Conservation (phyloP, 2,329 filamentous ascomycete genomes). For the Pseudocercospora fuligena region DNA sequence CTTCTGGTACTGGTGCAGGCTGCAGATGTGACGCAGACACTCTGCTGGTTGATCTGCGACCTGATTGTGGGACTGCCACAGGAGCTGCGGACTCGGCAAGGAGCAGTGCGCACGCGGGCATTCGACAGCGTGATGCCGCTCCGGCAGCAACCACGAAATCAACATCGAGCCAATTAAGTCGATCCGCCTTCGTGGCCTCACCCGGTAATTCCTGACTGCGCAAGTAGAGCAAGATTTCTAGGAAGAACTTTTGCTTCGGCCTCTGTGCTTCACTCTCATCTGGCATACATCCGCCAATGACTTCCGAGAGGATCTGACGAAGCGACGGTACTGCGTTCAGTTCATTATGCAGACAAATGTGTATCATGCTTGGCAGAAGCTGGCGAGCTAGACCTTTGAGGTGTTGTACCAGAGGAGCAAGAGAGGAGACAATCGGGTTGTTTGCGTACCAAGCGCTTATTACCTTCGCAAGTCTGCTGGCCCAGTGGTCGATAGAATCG, state of each 20-base stretch:
- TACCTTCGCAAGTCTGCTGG: constrained; percentile 31
- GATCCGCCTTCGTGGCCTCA: constrained; percentile 78
- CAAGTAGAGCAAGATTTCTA: constrained; percentile 86
- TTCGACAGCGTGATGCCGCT: constrained; percentile 76
- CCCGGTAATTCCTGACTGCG: constrained; percentile 75
- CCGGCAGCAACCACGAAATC: constrained; percentile 72
- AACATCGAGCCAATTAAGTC: constrained; percentile 83
- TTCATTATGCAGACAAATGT: constrained; percentile 76
- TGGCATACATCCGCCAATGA: constrained; percentile 68
- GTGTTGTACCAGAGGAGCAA: constrained; percentile 68
- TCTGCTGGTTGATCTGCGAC: constrained; percentile 33
- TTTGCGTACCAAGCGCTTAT: constrained; percentile 60
- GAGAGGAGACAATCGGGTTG: constrained; percentile 70
- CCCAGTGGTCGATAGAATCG: constrained; percentile 32
- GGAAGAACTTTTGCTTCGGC: constrained; percentile 71
- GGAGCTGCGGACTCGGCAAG: constrained; percentile 69
- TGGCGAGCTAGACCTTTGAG: constrained; percentile 73
- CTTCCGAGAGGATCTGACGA: constrained; percentile 67
- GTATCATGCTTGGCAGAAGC: constrained; percentile 75
- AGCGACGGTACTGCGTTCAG: constrained; percentile 63
- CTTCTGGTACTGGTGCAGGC: constrained; percentile 59
- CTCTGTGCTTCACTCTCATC: constrained; percentile 53
- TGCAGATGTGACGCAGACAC: constrained; percentile 23
- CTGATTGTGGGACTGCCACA: constrained; percentile 15
- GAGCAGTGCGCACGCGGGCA: constrained; percentile 84